Base-by-base conservation (phyloP, 768 basidiomycete genomes). In the Suillus subaureus region DNA sequence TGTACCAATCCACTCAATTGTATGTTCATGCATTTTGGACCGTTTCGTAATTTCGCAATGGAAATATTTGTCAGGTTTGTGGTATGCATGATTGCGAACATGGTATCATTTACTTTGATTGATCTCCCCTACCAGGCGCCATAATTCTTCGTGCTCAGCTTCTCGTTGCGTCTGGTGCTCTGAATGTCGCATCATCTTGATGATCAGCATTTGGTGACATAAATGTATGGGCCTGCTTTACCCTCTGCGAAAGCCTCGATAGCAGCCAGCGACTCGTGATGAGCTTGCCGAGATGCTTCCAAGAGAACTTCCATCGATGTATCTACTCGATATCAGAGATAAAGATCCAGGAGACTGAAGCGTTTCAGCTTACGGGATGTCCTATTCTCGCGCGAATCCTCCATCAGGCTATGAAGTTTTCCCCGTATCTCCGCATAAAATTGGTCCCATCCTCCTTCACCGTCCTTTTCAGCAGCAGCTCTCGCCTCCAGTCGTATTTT, bases 1-100 rank as follows among this genome's bases (percentile, higher is more conserved):
- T 78, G 64, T 75, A 62, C 54, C 73, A 68, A 73, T 66, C 23
- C 58, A 67, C 57, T 71, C 70, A 68, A 72, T 66, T 55, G 67
- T 71, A 66, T 67, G 67, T 70, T 69, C 57, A 47, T 49, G 33
- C 64, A 58, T 40, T 45, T 54, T 51, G 51, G 51, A 51, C 51
- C 16, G 51, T 51, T 28, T 28, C 51, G 51, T 7, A 16, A 16
- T 51, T 51, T 51, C 26, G 51, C 51, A 51, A 28, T 51, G 28
- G 26, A 51, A 16, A 51, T 51, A 6, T 45, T 45, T 45, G 43
- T 51, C 51, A 51, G 51, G 28, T 51, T 16, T 26, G 26, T 28
- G 40, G 26, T 42, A 28, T 60, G 18, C 57, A 31, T 60, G 58
- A 60, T 42, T 28, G 26, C 26, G 28, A 60, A 21, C 11, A 55